Evolutionary conservation across 1,139 yeast species (phyloP).

Genomic region (Zygosaccharomyces pseudobailii): DNA sequence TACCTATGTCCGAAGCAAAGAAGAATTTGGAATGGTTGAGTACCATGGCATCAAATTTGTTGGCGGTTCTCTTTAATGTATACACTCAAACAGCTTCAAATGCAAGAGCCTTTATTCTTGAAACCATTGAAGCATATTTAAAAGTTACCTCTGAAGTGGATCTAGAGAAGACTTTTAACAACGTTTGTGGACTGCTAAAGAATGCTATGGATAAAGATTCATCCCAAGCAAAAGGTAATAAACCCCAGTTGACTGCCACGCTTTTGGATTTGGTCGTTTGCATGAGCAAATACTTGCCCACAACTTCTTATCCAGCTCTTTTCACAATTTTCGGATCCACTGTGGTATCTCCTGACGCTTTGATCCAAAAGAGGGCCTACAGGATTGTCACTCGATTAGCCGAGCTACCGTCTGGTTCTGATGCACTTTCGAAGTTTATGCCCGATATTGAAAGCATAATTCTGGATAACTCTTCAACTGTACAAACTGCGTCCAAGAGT

Average conservation of each 20-base stretch:
- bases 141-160: slow-evolving; percentile 66
- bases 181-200: slow-evolving; percentile 74
- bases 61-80: slow-evolving; percentile 86
- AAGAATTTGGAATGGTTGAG: slow-evolving; percentile 59
- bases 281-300: slow-evolving; percentile 79
- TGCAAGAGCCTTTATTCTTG: slow-evolving; percentile 76
- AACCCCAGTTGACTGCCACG: slow-evolving; percentile 59
- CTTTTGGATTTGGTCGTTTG: slow-evolving; percentile 89
- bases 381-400: slow-evolving; percentile 68
- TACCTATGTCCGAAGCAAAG: slow-evolving; percentile 53
- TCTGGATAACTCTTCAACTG: slow-evolving; percentile 51
- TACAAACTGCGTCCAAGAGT: slow-evolving; percentile 77
- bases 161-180: slow-evolving; percentile 71
- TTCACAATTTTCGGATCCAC: slow-evolving; percentile 73
- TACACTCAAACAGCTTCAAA: slow-evolving; percentile 83
- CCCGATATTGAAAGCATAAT: slow-evolving; percentile 58
- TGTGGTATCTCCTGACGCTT: slow-evolving; percentile 54
- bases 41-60: slow-evolving; percentile 62
- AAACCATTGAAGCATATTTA: slow-evolving; percentile 77
- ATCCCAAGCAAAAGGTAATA: slow-evolving; percentile 27
- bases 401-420: slow-evolving; percentile 62
- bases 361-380: slow-evolving; percentile 85
- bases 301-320: slow-evolving; percentile 63
- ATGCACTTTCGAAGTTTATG: slow-evolving; percentile 48
- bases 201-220: slow-evolving; percentile 66